Evolutionary conservation across 169 alveolate genomes (phyloP).

Genomic region (Blepharisma undulans): DNA sequence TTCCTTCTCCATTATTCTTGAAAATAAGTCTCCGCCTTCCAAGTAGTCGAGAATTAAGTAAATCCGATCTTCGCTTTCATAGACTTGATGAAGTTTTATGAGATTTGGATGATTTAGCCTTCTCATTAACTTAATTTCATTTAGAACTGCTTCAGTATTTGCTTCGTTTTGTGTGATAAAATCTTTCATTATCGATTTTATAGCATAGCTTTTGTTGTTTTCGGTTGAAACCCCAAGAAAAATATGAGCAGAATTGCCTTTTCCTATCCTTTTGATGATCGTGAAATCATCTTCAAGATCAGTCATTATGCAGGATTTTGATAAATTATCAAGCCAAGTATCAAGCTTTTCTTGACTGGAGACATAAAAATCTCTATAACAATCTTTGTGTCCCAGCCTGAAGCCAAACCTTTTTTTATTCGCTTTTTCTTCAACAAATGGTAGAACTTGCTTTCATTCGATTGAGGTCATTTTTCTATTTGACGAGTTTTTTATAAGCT

Average conservation of each 20-base stretch:
- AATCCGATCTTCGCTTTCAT: conserved; percentile 42
- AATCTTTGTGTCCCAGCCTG: background rate
- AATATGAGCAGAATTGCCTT: conserved; percentile 4
- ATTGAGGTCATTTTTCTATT: background rate
- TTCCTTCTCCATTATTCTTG: background rate
- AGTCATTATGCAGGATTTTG: background rate
- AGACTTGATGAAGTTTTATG: conserved; percentile 47
- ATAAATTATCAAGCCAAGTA: background rate
- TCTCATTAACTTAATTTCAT: conserved; percentile 47
- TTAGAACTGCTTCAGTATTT: background rate
- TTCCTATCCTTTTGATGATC: background rate
- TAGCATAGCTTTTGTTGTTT: background rate
- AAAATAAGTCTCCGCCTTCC: conserved; percentile 47
- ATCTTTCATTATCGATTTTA: background rate
- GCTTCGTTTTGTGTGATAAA: background rate
- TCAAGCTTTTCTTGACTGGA: background rate
- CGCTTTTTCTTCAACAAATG: conserved; percentile 5
- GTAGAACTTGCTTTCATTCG: background rate
- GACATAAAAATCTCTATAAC: background rate
- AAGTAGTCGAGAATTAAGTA: conserved; percentile 50
- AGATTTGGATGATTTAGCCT: conserved; percentile 55
- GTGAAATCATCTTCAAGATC: background rate
- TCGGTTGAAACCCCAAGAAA: background rate
- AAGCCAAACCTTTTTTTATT: background rate
- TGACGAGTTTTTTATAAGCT: background rate